A percentile compares a stretch with the other conserved stretches of the same genome.
phyloP scores from a whole-genome alignment of 805 yeast species.

The Wickerhamomyces alni region DNA sequence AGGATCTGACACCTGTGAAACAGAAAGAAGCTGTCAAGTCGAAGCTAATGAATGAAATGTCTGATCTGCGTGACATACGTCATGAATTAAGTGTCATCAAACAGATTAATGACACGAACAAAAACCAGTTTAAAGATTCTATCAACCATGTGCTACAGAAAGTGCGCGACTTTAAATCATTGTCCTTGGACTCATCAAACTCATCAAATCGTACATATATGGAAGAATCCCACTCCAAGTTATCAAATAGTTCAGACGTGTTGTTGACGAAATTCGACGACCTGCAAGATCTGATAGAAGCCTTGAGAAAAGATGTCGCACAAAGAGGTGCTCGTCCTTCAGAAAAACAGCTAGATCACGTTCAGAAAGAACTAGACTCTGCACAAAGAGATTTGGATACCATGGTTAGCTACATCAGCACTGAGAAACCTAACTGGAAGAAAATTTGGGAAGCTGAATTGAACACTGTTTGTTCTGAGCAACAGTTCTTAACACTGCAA shows the following conservation, averaged over 20 bases:
- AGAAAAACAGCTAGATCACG: slow-evolving; percentile 60
- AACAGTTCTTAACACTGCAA: slow-evolving; percentile 84
- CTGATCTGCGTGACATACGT: slow-evolving; percentile 36
- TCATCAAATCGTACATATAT: slow-evolving; percentile 48
- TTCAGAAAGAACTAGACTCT: slow-evolving; percentile 54
- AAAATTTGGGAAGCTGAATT: slow-evolving; percentile 88
- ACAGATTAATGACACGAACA: slow-evolving; percentile 46
- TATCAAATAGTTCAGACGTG: slow-evolving; percentile 71
- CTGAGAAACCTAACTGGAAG: slow-evolving; percentile 83
- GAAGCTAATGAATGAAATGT: slow-evolving; percentile 10
- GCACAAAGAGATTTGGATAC: slow-evolving; percentile 48
- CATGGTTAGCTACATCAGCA: slow-evolving; percentile 54
- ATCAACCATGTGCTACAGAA: slow-evolving; percentile 39
- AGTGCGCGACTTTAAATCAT: slow-evolving; percentile 45
- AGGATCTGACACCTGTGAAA: background rate
- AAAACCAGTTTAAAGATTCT: slow-evolving; percentile 33
- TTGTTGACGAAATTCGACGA: slow-evolving; percentile 82
- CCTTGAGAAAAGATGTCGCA: slow-evolving; percentile 84
- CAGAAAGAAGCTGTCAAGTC: background rate
- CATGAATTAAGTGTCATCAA: slow-evolving; percentile 54
- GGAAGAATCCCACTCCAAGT: slow-evolving; percentile 64
- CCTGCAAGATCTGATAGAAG: slow-evolving; percentile 86
- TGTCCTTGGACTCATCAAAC: slow-evolving; percentile 33
- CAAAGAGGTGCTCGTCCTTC: slow-evolving; percentile 82
- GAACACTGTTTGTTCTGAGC: slow-evolving; percentile 88